Percentiles rank a stretch among this genome's conserved stretches.
Conservation (phyloP, 2,329 filamentous ascomycete genomes). For the Pseudogymnoascus sp. region DNA sequence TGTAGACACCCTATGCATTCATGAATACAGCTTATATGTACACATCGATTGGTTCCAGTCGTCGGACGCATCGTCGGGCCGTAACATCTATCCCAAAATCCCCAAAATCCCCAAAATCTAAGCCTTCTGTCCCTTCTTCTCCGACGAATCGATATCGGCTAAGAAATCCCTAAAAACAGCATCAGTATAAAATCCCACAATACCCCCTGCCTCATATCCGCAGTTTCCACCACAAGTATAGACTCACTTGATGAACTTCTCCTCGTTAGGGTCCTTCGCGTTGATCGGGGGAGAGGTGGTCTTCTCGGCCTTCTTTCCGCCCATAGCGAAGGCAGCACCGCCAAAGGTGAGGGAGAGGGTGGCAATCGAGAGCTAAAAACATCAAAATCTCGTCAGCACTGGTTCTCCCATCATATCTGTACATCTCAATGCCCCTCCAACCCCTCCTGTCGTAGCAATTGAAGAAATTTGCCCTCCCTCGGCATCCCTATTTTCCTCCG, state of each 20-base stretch:
- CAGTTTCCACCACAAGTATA: neutral
- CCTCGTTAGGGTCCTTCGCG: constrained; percentile 10
- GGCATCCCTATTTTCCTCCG: constrained; percentile 1
- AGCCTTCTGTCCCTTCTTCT: constrained; percentile 11
- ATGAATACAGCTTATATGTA: constrained; percentile 10
- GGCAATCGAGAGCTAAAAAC: constrained; percentile 9
- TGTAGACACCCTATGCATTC: constrained; percentile 9
- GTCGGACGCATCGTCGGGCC: constrained; percentile 4
- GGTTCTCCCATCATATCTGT: neutral
- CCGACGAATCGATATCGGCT: constrained; percentile 2
- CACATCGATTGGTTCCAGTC: constrained; percentile 8
- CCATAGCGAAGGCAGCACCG: constrained; percentile 10
- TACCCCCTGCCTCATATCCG: neutral
- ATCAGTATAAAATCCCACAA: neutral
- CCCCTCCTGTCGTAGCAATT: neutral
- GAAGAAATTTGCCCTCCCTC: neutral
- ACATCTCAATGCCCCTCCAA: neutral
- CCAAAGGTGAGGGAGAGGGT: constrained; percentile 8
- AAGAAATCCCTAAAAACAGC: constrained; percentile 7
- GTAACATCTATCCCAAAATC: neutral
- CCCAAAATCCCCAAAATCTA: neutral
- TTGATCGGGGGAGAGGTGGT: constrained; percentile 4
- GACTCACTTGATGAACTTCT: constrained; percentile 12
- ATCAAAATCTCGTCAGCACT: neutral
- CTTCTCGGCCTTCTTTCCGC: constrained; percentile 4